Evolutionary conservation across 495 filamentous ascomycete species (phyloP).

Genomic region (Bacidia rubella): DNA sequence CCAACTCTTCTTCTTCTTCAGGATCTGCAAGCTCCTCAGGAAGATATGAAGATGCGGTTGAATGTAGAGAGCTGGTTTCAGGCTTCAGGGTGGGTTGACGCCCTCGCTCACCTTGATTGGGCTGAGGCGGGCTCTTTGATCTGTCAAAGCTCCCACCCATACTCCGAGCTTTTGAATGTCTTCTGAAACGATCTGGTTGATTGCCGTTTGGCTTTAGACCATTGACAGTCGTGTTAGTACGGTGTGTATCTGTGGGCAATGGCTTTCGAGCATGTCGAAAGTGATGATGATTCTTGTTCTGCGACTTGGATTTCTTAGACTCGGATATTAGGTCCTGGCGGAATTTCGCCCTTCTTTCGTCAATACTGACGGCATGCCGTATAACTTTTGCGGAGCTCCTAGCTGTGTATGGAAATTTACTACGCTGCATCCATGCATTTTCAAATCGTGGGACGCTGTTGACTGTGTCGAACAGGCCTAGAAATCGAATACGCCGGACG

Average conservation of each 20-base stretch:
- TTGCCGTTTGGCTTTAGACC: neutral
- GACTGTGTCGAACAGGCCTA: slow-evolving; percentile 63
- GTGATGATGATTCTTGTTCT: slow-evolving; percentile 26
- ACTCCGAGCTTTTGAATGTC: slow-evolving; percentile 9
- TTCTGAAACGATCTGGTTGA: slow-evolving; percentile 11
- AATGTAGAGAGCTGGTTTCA: slow-evolving; percentile 25
- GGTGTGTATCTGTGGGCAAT: slow-evolving; percentile 10
- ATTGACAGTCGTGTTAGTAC: neutral
- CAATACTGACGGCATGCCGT: slow-evolving; percentile 64
- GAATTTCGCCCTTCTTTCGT: slow-evolving; percentile 61
- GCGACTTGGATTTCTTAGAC: slow-evolving; percentile 23
- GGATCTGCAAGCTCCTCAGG: slow-evolving; percentile 19
- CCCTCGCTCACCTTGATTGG: neutral
- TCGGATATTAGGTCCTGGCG: slow-evolving; percentile 61
- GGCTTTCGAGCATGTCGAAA: slow-evolving; percentile 26
- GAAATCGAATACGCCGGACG: slow-evolving; percentile 54
- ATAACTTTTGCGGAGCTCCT: slow-evolving; percentile 57
- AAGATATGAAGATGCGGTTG: slow-evolving; percentile 31
- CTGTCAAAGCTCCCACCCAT: neutral
- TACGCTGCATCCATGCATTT: slow-evolving; percentile 72
- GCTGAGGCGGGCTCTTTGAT: neutral
- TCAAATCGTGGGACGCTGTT: slow-evolving; percentile 77
- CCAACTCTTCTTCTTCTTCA: slow-evolving; percentile 35
- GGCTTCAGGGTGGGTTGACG: neutral
- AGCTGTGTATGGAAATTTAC: slow-evolving; percentile 72